Base-by-base conservation (phyloP, 345 rosid genomes). In the Eutrema japonicum region DNA sequence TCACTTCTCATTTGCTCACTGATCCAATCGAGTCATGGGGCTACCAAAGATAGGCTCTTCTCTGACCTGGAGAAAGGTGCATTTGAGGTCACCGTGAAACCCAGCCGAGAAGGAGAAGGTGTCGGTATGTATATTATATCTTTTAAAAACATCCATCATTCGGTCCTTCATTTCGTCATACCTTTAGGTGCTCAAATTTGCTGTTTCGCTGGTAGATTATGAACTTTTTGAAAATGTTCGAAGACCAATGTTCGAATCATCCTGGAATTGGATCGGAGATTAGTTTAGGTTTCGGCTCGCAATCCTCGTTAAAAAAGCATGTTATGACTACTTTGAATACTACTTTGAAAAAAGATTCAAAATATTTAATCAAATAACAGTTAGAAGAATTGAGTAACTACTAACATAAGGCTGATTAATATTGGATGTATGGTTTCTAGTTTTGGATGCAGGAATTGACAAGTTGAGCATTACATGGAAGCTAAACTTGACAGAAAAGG, bases 21-120 rank as follows among this genome's bases (percentile, higher is more conserved):
- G 51, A 69, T 76, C 65, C 22, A 66, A 49, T 13, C 52, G 1
- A 47, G 18, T 52, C 70, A 18, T 56, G 81, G 72, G 11, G 64
- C 59, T 8, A 35, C 71, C 10, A 42, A 57, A 18, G 72, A 49
- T 14, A 77, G 66, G 4, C 83, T 82, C 66, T 83, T 88, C 71
- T 59, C 84, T 29, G 62, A 87, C 10, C 84, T 88, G 22, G 64
- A 72, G 47, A 68, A 76, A 29, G 52, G 41, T 7, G 71, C 85
- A 12, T 64, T 90, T 26, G 60, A 64, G 4, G 85, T 85, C 77
- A 65, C 78, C 32, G 79, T 85, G 10, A 79, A 78, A 13, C 72
- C 85, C 3, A 75, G 64, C 64, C 52, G 65, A 29, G 80, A 75
- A 11, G 71, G 65, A 29, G 80, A 75, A 11, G 71, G 70, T 56